phyloP scores from a whole-genome alignment of 805 yeast genomes.

The Barnettozyma pratensis region DNA sequence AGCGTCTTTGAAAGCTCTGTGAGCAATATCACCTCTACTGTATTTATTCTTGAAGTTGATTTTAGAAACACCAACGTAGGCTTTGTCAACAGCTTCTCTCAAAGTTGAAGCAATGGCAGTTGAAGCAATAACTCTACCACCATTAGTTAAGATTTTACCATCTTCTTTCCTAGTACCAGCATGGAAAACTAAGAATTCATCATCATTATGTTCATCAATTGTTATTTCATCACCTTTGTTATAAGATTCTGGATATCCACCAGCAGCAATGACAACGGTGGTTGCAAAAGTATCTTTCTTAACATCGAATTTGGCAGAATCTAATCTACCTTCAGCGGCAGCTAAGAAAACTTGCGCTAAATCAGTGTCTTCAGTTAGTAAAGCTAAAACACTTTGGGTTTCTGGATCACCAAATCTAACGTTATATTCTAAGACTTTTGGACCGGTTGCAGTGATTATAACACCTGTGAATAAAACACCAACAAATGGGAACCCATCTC shows the following conservation, averaged over 20 bases:
- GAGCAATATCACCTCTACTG: conserved; percentile 91
- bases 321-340: conserved; percentile 90
- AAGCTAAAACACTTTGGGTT: conserved; percentile 92
- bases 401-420: conserved; percentile 99
- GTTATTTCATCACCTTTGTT: conserved; percentile 81
- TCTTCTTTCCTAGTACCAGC: conserved; percentile 78
- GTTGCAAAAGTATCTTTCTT: conserved; percentile 62
- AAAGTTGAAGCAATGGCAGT: conserved; percentile 78
- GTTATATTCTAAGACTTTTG: conserved; percentile 93
- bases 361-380: conserved; percentile 80
- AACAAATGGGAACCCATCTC: conserved; percentile 90
- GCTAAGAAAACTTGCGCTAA: conserved; percentile 90
- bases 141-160: conserved; percentile 72
- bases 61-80: conserved; percentile 78
- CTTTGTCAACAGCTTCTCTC: conserved; percentile 76
- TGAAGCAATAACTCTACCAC: conserved; percentile 96
- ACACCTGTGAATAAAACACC: conserved; percentile 95
- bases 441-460: conserved; percentile 83
- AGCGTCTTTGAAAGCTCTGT: conserved; percentile 78
- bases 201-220: conserved; percentile 33
- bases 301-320: conserved; percentile 62
- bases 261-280: conserved; percentile 95
- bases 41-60: conserved; percentile 73
- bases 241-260: conserved; percentile 91
- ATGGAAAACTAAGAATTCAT: conserved; percentile 77